Percentiles rank a stretch among this genome's conserved stretches.
phyloP scores from a whole-genome alignment of 345 rosid species.

The Lepidium africanum region DNA sequence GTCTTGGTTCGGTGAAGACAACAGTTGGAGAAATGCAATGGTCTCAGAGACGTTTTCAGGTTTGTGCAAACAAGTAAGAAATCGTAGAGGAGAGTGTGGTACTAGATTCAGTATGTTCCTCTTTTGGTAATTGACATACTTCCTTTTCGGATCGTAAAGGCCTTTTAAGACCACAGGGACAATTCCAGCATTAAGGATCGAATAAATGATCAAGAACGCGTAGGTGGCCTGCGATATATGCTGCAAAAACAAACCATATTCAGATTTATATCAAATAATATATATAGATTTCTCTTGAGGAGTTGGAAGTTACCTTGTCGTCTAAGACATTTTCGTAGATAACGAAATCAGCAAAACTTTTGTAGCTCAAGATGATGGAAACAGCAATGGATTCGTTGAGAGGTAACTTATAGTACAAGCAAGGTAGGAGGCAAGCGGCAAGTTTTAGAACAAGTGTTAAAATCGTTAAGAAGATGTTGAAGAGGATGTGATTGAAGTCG shows the following conservation, averaged over 20 bases:
- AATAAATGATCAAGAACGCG: slow-evolving; percentile 5
- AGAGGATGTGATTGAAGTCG: background rate
- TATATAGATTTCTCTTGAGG: background rate
- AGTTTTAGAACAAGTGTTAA: background rate
- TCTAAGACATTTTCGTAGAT: slow-evolving; percentile 1
- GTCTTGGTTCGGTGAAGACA: slow-evolving; percentile 16
- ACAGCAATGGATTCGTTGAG: slow-evolving; percentile 4
- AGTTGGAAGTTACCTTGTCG: background rate
- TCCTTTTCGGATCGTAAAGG: slow-evolving; percentile 8
- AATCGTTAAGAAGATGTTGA: background rate
- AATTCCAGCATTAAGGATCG: background rate
- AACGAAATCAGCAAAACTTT: background rate
- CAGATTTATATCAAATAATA: background rate
- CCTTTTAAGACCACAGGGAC: background rate
- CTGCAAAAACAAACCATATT: background rate
- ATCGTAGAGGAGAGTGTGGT: slow-evolving; percentile 17
- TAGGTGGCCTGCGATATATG: slow-evolving; percentile 4
- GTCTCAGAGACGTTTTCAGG: slow-evolving; percentile 21
- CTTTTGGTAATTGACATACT: background rate
- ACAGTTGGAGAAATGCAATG: slow-evolving; percentile 27
- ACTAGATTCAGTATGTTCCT: slow-evolving; percentile 6
- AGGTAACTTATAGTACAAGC: slow-evolving; percentile 19
- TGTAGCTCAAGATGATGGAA: slow-evolving; percentile 10
- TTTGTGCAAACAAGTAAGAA: slow-evolving; percentile 45
- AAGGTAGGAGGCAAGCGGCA: slow-evolving; percentile 5